phyloP scores from a whole-genome alignment of 2,329 filamentous ascomycete genomes.

The Fusarium neocosmosporiellum region DNA sequence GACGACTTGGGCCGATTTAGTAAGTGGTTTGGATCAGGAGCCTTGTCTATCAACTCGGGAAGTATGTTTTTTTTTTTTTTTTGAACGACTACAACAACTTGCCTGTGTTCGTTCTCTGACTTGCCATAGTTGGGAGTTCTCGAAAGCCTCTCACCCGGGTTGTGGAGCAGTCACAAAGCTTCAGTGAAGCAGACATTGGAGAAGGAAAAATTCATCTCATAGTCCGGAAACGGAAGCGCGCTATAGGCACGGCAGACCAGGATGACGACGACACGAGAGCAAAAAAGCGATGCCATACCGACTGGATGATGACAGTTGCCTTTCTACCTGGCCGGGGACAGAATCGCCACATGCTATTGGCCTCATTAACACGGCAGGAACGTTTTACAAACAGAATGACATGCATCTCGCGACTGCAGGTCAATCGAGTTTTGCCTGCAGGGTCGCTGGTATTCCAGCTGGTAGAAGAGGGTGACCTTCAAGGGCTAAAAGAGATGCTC shows the following conservation, averaged over 20 bases:
- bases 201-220: not conserved
- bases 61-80: not conserved
- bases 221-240: constrained; percentile 7
- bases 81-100: not conserved
- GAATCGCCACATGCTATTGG: constrained; percentile 12
- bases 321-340: not conserved
- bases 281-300: not conserved
- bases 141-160: not conserved
- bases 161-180: not conserved
- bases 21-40: not conserved
- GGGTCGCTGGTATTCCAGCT: constrained; percentile 6
- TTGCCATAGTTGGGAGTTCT: not conserved
- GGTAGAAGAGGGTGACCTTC: not conserved
- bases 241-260: rapidly evolving
- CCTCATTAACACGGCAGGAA: not conserved
- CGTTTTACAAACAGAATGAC: not conserved
- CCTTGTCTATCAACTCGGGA: not conserved
- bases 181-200: not conserved
- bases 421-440: not conserved
- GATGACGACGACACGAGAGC: not conserved
- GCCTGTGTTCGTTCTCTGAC: not conserved
- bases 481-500: constrained; percentile 19
- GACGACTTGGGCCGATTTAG: not conserved
- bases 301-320: constrained; percentile 1
- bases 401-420: constrained; percentile 5